Evolutionary conservation across 768 basidiomycete species (phyloP).

Genomic region (Mycena rebaudengoi): DNA sequence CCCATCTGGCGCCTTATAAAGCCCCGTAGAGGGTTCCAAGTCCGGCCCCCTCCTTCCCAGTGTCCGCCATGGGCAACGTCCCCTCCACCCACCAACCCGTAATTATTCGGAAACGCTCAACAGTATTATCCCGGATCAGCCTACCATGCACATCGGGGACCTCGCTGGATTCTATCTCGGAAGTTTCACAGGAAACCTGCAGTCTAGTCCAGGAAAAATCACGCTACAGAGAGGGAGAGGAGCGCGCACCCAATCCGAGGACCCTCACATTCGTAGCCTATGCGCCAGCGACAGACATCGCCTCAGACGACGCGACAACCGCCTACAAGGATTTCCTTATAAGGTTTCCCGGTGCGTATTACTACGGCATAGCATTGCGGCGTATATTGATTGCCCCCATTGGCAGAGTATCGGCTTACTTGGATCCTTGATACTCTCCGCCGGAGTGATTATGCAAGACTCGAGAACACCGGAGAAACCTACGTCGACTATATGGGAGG

Average conservation of each 20-base stretch:
- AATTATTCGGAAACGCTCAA: constrained; percentile 38
- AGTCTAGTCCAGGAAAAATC: constrained; percentile 38
- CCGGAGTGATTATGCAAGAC: constrained; percentile 65
- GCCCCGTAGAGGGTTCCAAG: background rate
- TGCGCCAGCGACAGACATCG: constrained; percentile 20
- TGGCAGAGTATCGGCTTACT: constrained; percentile 67
- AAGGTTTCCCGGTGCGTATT: constrained; percentile 30
- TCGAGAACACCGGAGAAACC: constrained; percentile 71
- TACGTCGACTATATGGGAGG: constrained; percentile 92
- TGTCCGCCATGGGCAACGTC: constrained; percentile 40
- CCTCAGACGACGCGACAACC: constrained; percentile 19
- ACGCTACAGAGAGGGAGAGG: constrained; percentile 8
- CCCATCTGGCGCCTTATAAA: constrained; percentile 11
- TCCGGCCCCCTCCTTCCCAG: constrained; percentile 3
- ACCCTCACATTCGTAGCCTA: constrained; percentile 48
- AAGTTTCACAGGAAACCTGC: constrained; percentile 51
- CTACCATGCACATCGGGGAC: constrained; percentile 48
- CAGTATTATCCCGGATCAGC: constrained; percentile 47
- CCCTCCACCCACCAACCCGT: constrained; percentile 32
- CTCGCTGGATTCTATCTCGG: constrained; percentile 43
- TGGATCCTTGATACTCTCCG: constrained; percentile 78
- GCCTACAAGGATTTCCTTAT: constrained; percentile 32
- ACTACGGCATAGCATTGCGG: background rate
- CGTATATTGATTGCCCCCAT: background rate
- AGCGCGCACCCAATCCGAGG: constrained; percentile 2